Percentiles rank a stretch among this genome's conserved stretches.
These are phyloP conservation scores for Lepiota venenata DNA, from an alignment of 768 basidiomycete species.

Conservation along the genomic window DNA sequence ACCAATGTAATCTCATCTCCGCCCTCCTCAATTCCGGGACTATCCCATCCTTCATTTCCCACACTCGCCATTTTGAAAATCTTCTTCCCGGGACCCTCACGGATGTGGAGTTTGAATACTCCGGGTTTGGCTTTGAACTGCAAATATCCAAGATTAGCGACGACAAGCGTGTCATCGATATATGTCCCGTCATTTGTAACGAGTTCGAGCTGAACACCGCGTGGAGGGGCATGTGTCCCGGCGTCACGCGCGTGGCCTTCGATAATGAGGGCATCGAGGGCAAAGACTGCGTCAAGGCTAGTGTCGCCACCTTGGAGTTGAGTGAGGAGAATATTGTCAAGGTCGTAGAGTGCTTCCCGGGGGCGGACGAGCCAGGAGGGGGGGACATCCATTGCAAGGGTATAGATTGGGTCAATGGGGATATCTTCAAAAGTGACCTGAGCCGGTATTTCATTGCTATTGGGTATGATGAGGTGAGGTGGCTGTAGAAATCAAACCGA, in stretches of 20 bases:
- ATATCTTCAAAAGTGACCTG: slow-evolving; percentile 65
- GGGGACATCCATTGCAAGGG: slow-evolving; percentile 90
- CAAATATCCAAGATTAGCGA: slow-evolving; percentile 93
- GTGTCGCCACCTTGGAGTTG: slow-evolving; percentile 57
- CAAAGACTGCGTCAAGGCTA: slow-evolving; percentile 76
- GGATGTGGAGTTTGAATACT: slow-evolving; percentile 77
- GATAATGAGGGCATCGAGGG: slow-evolving; percentile 86
- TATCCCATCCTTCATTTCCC: slow-evolving; percentile 88
- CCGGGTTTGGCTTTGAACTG: slow-evolving; percentile 96
- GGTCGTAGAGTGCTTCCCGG: slow-evolving; percentile 81
- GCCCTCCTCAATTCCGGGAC: slow-evolving; percentile 59
- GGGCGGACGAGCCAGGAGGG: slow-evolving; percentile 93
- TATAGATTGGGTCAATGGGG: slow-evolving; percentile 87
- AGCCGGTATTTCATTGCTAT: slow-evolving; percentile 56
- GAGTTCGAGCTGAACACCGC: slow-evolving; percentile 90
- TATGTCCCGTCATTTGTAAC: slow-evolving; percentile 38
- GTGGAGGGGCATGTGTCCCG: slow-evolving; percentile 62
- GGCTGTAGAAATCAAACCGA: neutral
- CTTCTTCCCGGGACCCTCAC: slow-evolving; percentile 76
- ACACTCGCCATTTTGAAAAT: slow-evolving; percentile 83
- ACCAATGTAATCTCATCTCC: slow-evolving; percentile 80
- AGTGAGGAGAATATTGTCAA: slow-evolving; percentile 91
- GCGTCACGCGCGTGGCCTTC: slow-evolving; percentile 92
- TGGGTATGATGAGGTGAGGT: neutral
- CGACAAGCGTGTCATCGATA: slow-evolving; percentile 87